Base-by-base conservation (phyloP, 164 flowering plant genomes). In the Annona cherimola region DNA sequence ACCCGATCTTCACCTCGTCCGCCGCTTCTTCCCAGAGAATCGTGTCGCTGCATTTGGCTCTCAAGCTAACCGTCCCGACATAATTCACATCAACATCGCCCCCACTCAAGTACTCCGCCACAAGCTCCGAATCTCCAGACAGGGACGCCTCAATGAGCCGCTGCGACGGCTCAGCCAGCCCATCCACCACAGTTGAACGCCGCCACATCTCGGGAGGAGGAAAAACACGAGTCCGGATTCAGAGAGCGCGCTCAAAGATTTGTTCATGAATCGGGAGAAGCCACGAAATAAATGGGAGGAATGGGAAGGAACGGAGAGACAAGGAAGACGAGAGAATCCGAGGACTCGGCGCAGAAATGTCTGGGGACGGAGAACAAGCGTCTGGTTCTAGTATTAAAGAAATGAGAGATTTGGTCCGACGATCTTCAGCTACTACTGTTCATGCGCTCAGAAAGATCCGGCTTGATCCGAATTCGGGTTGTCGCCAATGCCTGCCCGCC, bases 41-140 rank as follows among this genome's bases (percentile, higher is more conserved):
- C 16, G 61, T 43, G 61, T 74, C 77, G 0, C 61, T 19, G 26
- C 77, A 71, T 63, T 68, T 78, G 45, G 68, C 71, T 64, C 75
- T 74, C 77, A 78, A 68, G 41, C 66, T 78, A 39, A 74, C 77
- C 5, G 77, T 68, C 41, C 80, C 80, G 44, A 74, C 71, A 50
- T 71, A 68, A 67, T 78, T 78, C 50, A 78, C 75, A 55, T 78
- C 77, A 9, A 70, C 68, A 11, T 26, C 45, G 11, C 61, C 74
- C 4, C 63, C 54, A n/a, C 44, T 67, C 74, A 77, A 70, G 16
- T 50, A 46, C 68, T 74, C 63, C 19, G 43, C 46, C 19, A 77
- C 77, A 16, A 35, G 19, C 3, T 55, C 74, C 44, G 39, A 26
- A 46, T 74, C 80, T 11, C 80, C 80, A 1, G 40, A 39, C 42